A percentile compares a stretch with the other conserved stretches of the same genome.
These are phyloP conservation scores for Mrakia frigida DNA, from an alignment of 768 basidiomycete species.

Conservation along the genomic window DNA sequence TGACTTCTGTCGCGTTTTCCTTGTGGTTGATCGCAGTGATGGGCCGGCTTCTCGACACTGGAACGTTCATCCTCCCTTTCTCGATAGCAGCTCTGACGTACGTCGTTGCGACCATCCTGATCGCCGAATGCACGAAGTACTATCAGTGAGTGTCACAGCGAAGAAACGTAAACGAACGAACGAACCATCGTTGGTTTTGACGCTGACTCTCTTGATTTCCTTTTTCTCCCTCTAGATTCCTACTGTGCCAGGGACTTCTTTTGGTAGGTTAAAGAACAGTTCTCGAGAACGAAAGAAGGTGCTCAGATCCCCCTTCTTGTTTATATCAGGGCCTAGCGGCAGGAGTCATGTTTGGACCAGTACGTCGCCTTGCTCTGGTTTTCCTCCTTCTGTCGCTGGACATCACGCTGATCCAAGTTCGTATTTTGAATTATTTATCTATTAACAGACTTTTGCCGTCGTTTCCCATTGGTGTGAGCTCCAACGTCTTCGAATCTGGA, in stretches of 20 bases:
- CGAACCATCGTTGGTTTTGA: no score
- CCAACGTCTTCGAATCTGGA: not conserved
- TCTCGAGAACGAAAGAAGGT: not conserved
- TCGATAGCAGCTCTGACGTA: not conserved
- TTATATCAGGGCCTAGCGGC: not conserved
- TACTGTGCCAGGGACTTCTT: not conserved
- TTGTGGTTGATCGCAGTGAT: not conserved
- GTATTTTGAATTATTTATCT: not conserved
- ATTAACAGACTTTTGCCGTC: constrained; percentile 17
- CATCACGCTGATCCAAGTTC: no score
- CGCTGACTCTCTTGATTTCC: no score
- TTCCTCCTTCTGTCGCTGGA: no score
- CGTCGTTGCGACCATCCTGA: not conserved
- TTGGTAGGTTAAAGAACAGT: not conserved
- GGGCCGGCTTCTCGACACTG: not conserved
- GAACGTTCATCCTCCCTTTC: not conserved
- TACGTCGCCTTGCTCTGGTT: no score
- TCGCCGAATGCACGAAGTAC: constrained; percentile 4
- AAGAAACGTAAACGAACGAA: no score
- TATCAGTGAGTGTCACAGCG: not conserved
- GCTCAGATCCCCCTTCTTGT: not conserved
- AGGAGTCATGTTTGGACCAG: not conserved
- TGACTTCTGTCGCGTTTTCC: not conserved
- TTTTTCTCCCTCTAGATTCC: not conserved
- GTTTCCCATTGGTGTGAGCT: constrained; percentile 29